These are phyloP conservation scores for Diaporthe citriasiana DNA, from an alignment of 2,329 filamentous ascomycete genomes.

Conservation along the genomic window DNA sequence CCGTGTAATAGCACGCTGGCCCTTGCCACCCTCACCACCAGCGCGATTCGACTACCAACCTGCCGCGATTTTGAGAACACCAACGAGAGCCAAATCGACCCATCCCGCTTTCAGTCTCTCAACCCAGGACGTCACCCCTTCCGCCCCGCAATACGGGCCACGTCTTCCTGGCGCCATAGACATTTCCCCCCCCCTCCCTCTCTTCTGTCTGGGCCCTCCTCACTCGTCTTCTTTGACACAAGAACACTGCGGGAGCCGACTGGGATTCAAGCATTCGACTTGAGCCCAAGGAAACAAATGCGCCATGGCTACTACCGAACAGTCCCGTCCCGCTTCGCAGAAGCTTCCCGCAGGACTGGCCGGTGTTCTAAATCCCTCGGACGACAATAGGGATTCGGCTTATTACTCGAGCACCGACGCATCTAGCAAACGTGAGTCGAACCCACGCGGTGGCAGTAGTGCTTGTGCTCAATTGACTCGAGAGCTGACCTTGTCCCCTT, in stretches of 20 bases:
- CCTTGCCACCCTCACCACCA: conserved; percentile 16
- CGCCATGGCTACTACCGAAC: conserved; percentile 55
- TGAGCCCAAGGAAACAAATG: conserved; percentile 7
- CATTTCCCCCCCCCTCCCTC: neutral
- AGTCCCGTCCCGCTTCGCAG: conserved; percentile 55
- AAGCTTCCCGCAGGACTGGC: conserved; percentile 64
- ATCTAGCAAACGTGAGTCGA: conserved; percentile 64
- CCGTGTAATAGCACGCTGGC: conserved; percentile 29
- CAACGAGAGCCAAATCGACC: conserved; percentile 4
- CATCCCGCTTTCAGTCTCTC: conserved; percentile 15
- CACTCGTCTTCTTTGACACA: neutral
- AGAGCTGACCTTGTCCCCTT: conserved; percentile 37
- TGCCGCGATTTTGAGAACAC: neutral
- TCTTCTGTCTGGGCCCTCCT: neutral
- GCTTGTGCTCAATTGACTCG: conserved; percentile 15
- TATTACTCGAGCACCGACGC: conserved; percentile 65
- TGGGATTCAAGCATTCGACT: conserved; percentile 23
- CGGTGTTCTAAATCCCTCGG: conserved; percentile 65
- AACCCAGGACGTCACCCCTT: conserved; percentile 14
- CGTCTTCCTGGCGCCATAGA: conserved; percentile 17
- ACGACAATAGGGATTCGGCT: conserved; percentile 66
- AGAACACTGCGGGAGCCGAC: neutral
- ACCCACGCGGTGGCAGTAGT: conserved; percentile 1
- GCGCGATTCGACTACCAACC: neutral
- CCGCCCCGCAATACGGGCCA: conserved; percentile 31